Evolutionary conservation across 805 yeast species (phyloP).

Genomic region (Metschnikowia baotianmanensis): DNA sequence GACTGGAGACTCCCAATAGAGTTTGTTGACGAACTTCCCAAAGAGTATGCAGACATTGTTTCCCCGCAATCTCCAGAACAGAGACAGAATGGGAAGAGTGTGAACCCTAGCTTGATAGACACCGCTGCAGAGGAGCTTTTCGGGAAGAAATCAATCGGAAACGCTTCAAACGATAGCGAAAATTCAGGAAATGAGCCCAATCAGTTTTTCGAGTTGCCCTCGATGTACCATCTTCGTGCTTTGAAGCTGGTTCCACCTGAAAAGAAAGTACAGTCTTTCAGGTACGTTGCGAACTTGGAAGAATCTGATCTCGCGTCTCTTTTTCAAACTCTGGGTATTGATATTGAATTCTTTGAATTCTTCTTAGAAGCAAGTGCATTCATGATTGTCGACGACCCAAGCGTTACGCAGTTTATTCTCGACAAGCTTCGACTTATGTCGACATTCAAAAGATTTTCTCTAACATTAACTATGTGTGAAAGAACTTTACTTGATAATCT

Average conservation of each 20-base stretch:
- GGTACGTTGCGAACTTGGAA: constrained; percentile 33
- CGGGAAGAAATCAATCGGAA: constrained; percentile 1
- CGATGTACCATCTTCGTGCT: constrained; percentile 26
- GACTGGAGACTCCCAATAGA: constrained; percentile 30
- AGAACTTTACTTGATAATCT: constrained; percentile 15
- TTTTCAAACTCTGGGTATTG: constrained; percentile 47
- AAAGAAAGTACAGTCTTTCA: constrained; percentile 30
- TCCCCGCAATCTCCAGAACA: neutral
- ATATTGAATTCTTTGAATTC: constrained; percentile 46
- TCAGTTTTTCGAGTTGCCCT: constrained; percentile 20
- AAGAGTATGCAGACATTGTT: constrained; percentile 13
- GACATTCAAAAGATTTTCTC: constrained; percentile 25
- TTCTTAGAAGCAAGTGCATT: constrained; percentile 41
- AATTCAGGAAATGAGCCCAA: neutral
- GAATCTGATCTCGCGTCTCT: constrained; percentile 24
- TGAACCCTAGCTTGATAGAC: constrained; percentile 3
- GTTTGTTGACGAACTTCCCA: constrained; percentile 46
- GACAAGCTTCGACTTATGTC: constrained; percentile 11
- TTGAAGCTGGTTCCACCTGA: constrained; percentile 27
- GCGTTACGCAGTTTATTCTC: constrained; percentile 9
- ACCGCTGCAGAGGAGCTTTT: constrained; percentile 12
- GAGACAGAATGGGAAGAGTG: neutral
- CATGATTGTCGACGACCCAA: neutral
- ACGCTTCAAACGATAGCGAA: neutral
- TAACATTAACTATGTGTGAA: constrained; percentile 36